phyloP scores from a whole-genome alignment of 768 basidiomycete genomes.

The Hortiboletus campestris region DNA sequence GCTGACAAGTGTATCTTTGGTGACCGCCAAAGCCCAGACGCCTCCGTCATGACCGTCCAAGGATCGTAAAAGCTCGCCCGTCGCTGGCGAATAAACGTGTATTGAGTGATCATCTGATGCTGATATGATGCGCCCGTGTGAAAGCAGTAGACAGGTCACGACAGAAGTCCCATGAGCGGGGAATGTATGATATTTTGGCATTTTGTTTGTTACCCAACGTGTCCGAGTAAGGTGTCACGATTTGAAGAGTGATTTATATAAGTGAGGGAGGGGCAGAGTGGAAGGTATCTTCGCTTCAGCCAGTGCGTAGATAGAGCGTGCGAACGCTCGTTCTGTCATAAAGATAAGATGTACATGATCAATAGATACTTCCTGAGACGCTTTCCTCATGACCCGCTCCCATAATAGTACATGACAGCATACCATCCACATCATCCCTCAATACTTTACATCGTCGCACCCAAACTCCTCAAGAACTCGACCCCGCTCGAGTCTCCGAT shows the following conservation, averaged over 20 bases:
- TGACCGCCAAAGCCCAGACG: conserved; percentile 94
- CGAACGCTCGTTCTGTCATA: conserved; percentile 46
- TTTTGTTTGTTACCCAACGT: conserved; percentile 73
- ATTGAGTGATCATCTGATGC: conserved; percentile 98
- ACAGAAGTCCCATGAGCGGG: conserved; percentile 86
- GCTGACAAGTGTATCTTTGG: conserved; percentile 83
- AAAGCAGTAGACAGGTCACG: conserved; percentile 95
- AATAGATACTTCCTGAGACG: too few species aligned
- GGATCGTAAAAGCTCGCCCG: conserved; percentile 69
- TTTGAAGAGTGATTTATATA: conserved; percentile 92
- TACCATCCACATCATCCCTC: neutral
- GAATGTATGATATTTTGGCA: conserved; percentile 78
- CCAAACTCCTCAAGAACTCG: conserved; percentile 19
- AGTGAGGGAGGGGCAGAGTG: conserved; percentile 72
- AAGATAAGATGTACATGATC: neutral
- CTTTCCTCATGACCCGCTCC: too few species aligned
- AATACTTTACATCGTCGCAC: conserved; percentile 13
- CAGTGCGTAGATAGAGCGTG: conserved; percentile 61
- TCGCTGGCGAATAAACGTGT: conserved; percentile 87
- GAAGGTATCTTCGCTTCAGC: conserved; percentile 39
- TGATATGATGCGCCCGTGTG: conserved; percentile 91
- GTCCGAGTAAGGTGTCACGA: conserved; percentile 78
- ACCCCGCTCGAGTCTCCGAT: conserved; percentile 18
- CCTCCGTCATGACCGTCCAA: conserved; percentile 93
- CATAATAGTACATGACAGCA: too few species aligned